Evolutionary conservation across 805 yeast species (phyloP).

Genomic region (Saturnispora galanensis): DNA sequence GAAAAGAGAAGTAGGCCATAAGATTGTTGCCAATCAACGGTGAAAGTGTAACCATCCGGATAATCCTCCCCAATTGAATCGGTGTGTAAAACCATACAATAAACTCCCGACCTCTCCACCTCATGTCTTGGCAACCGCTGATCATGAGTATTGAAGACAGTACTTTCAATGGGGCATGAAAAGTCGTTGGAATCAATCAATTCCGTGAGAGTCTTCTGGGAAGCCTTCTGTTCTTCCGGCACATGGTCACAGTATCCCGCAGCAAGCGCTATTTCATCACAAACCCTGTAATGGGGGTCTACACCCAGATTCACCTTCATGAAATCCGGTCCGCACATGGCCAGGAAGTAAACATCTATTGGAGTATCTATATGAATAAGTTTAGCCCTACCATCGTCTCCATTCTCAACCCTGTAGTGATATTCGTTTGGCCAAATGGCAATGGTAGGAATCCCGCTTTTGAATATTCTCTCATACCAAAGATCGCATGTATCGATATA

Average conservation of each 20-base stretch:
- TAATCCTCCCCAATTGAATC: constrained; percentile 11
- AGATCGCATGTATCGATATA: constrained; percentile 20
- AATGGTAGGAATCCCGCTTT: neutral
- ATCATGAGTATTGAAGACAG: constrained; percentile 7
- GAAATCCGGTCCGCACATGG: constrained; percentile 20
- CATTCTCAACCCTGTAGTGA: neutral
- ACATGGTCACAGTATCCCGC: constrained; percentile 18
- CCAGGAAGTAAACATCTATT: constrained; percentile 15
- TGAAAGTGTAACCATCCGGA: neutral
- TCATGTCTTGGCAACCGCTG: constrained; percentile 10
- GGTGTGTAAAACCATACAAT: constrained; percentile 21
- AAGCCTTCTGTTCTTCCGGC: constrained; percentile 9
- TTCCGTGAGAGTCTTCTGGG: constrained; percentile 13
- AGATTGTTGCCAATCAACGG: constrained; percentile 24
- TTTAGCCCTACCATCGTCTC: too few species aligned
- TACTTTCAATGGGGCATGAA: constrained; percentile 15
- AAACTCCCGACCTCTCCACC: constrained; percentile 17
- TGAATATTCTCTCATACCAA: constrained; percentile 2
- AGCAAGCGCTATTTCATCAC: constrained; percentile 24
- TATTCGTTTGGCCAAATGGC: neutral
- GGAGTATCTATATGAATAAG: neutral
- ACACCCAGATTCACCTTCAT: constrained; percentile 18
- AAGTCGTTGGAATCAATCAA: constrained; percentile 13
- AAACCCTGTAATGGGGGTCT: constrained; percentile 13
- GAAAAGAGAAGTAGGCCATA: constrained; percentile 23